Base-by-base conservation (phyloP, 2,329 filamentous ascomycete genomes). In the Claviceps digitariae region DNA sequence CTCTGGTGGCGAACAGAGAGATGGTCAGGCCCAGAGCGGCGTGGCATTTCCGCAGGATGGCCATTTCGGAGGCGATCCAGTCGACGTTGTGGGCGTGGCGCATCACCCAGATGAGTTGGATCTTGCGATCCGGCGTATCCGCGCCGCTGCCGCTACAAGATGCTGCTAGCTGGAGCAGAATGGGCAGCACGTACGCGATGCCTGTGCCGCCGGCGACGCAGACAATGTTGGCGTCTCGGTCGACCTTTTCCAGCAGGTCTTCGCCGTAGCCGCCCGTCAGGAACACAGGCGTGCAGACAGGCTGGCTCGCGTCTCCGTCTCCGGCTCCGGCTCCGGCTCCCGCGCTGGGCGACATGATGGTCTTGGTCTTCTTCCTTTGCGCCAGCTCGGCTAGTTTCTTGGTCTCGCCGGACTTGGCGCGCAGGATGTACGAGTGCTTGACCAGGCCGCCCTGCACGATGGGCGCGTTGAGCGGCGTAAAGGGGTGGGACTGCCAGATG, bases 401-500 rank as follows among this genome's bases (percentile, higher is more conserved):
- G 0, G 82, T 85, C 64, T 84, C 79, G 12, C 82, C 82, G 0
- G 67, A 66, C 56, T 79, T 78, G 4, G 77, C 78, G 4, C 80
- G 71, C 55, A 83, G 69, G 49, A 82, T 72, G 58, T 82, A 82
- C 17, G 75, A 73, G 57, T 82, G 78, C 41, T 68, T 66, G 10
- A 77, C 71, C 2, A 62, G 57, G 0, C 72, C 66, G 52, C 68
- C 63, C 21, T 64, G 60, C 0, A 70, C 63, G 7, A 67, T 59
- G 0, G 80, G 81, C 0, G 77, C 63, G 52, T 75, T 81, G 9
- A 82, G 69, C 0, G 82, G 79, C 0, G 83, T 87, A 61, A 87
- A 85, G 0, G 84, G 84, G 60, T 88, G 84, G 0, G 81, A 81
- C 65, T 88, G 83, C 82, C 83, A 87, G 59, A 87, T 75, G 59